A percentile compares a stretch with the other conserved stretches of the same genome.
phyloP scores from a whole-genome alignment of 2,329 filamentous ascomycete species.

The Ophiostoma sp. region DNA sequence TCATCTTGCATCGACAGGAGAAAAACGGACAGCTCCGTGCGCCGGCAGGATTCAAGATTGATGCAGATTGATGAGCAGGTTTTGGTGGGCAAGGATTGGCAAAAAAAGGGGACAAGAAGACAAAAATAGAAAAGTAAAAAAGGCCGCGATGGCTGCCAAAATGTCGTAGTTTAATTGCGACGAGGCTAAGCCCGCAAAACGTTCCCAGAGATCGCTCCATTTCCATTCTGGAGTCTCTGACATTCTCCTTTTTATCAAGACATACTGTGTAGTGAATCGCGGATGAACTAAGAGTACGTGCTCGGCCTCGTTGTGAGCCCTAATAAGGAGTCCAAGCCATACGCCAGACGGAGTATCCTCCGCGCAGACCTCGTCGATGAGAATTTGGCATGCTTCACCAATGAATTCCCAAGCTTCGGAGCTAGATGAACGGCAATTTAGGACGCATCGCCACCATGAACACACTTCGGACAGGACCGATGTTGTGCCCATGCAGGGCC shows the following conservation, averaged over 20 bases:
- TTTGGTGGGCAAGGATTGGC: slow-evolving; percentile 4
- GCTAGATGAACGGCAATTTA: not conserved
- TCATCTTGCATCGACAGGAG: not conserved
- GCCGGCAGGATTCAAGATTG: slow-evolving; percentile 2
- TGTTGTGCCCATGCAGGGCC: not conserved
- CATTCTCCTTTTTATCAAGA: not conserved
- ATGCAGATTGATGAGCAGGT: slow-evolving; percentile 5
- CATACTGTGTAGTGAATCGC: too few relatives aligned
- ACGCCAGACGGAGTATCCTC: too few relatives aligned
- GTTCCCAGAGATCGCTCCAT: slow-evolving; percentile 6
- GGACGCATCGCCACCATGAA: not conserved
- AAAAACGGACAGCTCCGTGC: not conserved
- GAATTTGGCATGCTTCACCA: not conserved
- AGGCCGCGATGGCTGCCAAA: slow-evolving; percentile 14
- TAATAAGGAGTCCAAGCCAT: not conserved
- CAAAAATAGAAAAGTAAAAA: slow-evolving; percentile 14
- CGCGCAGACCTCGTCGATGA: too few relatives aligned
- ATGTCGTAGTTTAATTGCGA: slow-evolving; percentile 18
- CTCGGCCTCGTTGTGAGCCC: not conserved
- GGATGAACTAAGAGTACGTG: not conserved
- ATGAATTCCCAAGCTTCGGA: not conserved
- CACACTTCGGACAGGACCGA: not conserved
- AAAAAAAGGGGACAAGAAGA: not conserved
- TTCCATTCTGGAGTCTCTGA: not conserved
- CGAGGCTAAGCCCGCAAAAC: slow-evolving; percentile 6